A percentile compares a stretch with the other conserved stretches of the same genome.
Evolutionary conservation across 495 filamentous ascomycete genomes (phyloP).

Genomic region (Podospora fimiseda): DNA sequence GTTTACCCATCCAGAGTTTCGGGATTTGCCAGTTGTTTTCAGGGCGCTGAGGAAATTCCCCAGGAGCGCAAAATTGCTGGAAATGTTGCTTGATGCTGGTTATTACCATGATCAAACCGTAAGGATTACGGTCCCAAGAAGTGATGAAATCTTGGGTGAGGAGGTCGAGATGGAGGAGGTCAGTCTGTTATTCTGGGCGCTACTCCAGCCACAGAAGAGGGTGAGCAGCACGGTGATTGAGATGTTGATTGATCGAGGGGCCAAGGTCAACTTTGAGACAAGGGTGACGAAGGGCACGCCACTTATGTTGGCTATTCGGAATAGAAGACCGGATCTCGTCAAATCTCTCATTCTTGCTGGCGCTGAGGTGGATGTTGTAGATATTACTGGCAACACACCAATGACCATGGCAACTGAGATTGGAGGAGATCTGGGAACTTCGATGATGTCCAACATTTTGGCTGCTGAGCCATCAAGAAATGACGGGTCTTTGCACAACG

Average conservation of each 20-base stretch:
- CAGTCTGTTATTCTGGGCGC: conserved; percentile 40
- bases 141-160: conserved; percentile 24
- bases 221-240: conserved; percentile 40
- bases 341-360: conserved; percentile 37
- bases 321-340: conserved; percentile 37
- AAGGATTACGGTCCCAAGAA: conserved; percentile 26
- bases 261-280: conserved; percentile 44
- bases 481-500: conserved; percentile 46
- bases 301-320: conserved; percentile 42
- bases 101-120: conserved; percentile 43
- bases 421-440: conserved; percentile 39
- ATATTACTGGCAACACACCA: conserved; percentile 39
- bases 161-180: conserved; percentile 31
- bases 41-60: conserved; percentile 39
- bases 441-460: conserved; percentile 40
- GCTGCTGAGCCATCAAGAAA: conserved; percentile 40
- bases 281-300: conserved; percentile 38
- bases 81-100: conserved; percentile 38
- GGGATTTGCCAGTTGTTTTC: conserved; percentile 32
- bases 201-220: conserved; percentile 44
- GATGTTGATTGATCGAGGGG: conserved; percentile 34
- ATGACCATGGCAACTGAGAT: conserved; percentile 43
- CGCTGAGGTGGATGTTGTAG: conserved; percentile 39
- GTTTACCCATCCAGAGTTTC: conserved; percentile 21
- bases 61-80: conserved; percentile 34